A percentile compares a stretch with the other conserved stretches of the same genome.
phyloP scores from a whole-genome alignment of 2,329 filamentous ascomycete genomes.

The Cercospora sp. region DNA sequence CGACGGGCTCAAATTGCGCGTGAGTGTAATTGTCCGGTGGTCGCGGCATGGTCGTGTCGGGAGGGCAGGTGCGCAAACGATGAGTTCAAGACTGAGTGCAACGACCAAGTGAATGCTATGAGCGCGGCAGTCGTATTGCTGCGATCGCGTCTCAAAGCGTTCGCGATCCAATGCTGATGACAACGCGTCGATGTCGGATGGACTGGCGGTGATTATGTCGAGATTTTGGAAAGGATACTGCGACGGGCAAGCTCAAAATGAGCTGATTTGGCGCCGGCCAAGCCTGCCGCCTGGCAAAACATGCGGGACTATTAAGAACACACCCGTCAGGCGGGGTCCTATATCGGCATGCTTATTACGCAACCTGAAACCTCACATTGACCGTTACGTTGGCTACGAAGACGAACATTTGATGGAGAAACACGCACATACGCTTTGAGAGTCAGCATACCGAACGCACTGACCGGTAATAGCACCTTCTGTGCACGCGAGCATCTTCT shows the following conservation, averaged over 20 bases:
- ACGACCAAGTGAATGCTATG: background rate
- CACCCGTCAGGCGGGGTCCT: background rate
- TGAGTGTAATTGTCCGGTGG: constrained; percentile 33
- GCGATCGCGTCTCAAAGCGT: background rate
- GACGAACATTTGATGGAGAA: background rate
- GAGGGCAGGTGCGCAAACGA: background rate
- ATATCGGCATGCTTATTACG: background rate
- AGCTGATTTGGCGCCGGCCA: constrained; percentile 5
- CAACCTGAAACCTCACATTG: background rate
- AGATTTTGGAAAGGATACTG: constrained; percentile 6
- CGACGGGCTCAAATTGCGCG: constrained; percentile 31
- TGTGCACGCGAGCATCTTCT: background rate
- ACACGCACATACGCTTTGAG: background rate
- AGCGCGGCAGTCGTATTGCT: background rate
- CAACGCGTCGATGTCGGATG: background rate
- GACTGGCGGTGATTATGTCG: constrained; percentile 11
- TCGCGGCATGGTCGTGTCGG: constrained; percentile 27
- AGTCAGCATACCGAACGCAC: background rate
- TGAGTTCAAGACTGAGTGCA: background rate
- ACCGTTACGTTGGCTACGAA: background rate
- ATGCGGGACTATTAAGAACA: constrained; percentile 11
- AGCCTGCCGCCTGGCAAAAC: constrained; percentile 2
- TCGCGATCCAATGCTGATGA: background rate
- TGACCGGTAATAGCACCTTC: background rate
- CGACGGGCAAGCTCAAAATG: constrained; percentile 4